A percentile compares a stretch with the other conserved stretches of the same genome.
Conservation (phyloP, 2,329 filamentous ascomycete species). For the Nigrospora sphaerica region DNA sequence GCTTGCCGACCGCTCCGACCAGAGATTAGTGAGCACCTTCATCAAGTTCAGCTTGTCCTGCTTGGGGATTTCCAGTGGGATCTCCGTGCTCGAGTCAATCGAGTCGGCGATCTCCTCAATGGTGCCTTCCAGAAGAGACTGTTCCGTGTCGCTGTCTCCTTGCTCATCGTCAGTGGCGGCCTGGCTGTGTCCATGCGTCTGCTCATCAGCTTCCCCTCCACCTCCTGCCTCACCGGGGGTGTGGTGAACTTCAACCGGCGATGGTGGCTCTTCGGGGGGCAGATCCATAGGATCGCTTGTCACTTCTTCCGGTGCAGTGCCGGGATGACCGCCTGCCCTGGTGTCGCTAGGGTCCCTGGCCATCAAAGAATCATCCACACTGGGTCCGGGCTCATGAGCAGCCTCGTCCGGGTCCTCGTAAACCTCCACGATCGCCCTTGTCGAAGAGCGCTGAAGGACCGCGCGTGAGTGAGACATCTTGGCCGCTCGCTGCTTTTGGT, state of each 20-base stretch:
- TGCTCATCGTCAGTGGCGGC: slow-evolving; percentile 65
- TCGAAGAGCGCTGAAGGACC: slow-evolving; percentile 77
- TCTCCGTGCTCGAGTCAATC: slow-evolving; percentile 52
- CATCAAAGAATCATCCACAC: slow-evolving; percentile 51
- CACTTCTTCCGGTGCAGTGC: slow-evolving; percentile 7
- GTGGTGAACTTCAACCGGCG: slow-evolving; percentile 18
- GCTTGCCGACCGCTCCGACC: slow-evolving; percentile 94
- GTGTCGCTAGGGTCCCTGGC: slow-evolving; percentile 19
- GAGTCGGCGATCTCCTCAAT: slow-evolving; percentile 55
- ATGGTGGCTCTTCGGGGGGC: background rate
- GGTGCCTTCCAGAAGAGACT: slow-evolving; percentile 61
- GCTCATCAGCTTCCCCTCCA: slow-evolving; percentile 35
- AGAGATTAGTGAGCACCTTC: slow-evolving; percentile 95
- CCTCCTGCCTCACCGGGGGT: slow-evolving; percentile 23
- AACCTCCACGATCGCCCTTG: slow-evolving; percentile 93
- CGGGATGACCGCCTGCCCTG: too few species aligned
- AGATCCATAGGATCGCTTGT: slow-evolving; percentile 4
- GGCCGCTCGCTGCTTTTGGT: slow-evolving; percentile 73
- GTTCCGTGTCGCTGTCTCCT: slow-evolving; percentile 64
- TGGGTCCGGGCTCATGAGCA: slow-evolving; percentile 69
- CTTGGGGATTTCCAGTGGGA: slow-evolving; percentile 72
- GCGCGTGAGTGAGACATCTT: slow-evolving; percentile 70
- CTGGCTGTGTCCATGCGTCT: slow-evolving; percentile 40
- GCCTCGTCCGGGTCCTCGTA: slow-evolving; percentile 92
- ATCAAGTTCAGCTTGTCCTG: slow-evolving; percentile 90